Evolutionary conservation across 1,139 yeast genomes (phyloP).

Genomic region (Pneumocystis wakefieldiae): DNA sequence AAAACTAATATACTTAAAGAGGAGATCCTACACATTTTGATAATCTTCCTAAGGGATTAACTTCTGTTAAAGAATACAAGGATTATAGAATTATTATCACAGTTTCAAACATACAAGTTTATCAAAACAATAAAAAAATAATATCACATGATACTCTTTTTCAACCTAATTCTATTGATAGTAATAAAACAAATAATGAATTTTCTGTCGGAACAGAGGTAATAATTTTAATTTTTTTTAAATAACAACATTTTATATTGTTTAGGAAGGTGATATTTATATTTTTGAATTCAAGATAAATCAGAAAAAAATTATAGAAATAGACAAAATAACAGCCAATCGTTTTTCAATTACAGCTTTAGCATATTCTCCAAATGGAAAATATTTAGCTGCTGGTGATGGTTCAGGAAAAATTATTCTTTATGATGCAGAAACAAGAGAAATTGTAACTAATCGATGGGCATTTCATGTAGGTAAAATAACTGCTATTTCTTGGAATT

Average conservation of each 20-base stretch:
- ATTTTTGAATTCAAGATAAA: conserved; percentile 6
- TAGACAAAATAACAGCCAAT: background rate
- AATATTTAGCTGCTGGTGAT: conserved; percentile 72
- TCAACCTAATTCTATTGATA: conserved; percentile 25
- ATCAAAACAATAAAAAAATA: conserved; percentile 19
- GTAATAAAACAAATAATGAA: conserved; percentile 17
- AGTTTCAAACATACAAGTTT: conserved; percentile 33
- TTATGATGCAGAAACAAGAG: conserved; percentile 40
- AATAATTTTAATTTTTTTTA: background rate
- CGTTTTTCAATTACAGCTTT: conserved; percentile 44
- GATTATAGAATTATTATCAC: conserved; percentile 30
- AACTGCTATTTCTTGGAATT: conserved; percentile 62
- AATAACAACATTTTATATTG: background rate
- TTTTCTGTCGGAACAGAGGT: conserved; percentile 11
- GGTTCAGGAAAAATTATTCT: conserved; percentile 62
- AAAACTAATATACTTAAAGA: background rate
- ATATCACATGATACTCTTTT: conserved; percentile 10
- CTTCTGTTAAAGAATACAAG: conserved; percentile 21
- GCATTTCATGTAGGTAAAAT: conserved; percentile 81
- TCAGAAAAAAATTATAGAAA: conserved; percentile 3
- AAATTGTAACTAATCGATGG: conserved; percentile 78
- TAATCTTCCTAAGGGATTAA: conserved; percentile 51
- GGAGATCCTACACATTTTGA: conserved; percentile 23
- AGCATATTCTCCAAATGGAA: conserved; percentile 56
- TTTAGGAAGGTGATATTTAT: conserved; percentile 3